These are phyloP conservation scores for Davidsoniella eucalypti DNA, from an alignment of 2,329 filamentous ascomycete genomes.

Conservation along the genomic window DNA sequence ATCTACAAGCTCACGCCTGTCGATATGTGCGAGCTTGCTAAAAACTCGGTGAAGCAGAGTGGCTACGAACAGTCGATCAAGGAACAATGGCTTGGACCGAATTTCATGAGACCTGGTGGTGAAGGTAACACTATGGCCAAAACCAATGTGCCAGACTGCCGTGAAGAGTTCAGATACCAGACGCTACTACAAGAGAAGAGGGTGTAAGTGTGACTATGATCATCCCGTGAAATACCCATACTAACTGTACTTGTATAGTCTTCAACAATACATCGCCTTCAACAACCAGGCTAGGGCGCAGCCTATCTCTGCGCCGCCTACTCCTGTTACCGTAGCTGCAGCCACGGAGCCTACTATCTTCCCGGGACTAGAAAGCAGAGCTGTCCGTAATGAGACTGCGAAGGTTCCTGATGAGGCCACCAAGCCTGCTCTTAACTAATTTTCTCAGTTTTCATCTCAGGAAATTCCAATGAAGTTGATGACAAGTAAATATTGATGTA, in stretches of 20 bases:
- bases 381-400: slow-evolving; percentile 27
- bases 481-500: no score
- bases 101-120: slow-evolving; percentile 63
- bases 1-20: slow-evolving; percentile 96
- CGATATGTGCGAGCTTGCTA: slow-evolving; percentile 96
- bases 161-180: slow-evolving; percentile 77
- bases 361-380: slow-evolving; percentile 48
- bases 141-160: slow-evolving; percentile 87
- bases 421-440: neutral
- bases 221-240: neutral
- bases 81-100: slow-evolving; percentile 72
- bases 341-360: slow-evolving; percentile 49
- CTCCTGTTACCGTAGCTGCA: neutral
- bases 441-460: no score
- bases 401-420: neutral
- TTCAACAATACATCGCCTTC: slow-evolving; percentile 13
- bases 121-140: slow-evolving; percentile 85
- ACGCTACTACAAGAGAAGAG: slow-evolving; percentile 69
- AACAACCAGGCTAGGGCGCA: slow-evolving; percentile 4
- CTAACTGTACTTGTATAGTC: slow-evolving; percentile 4
- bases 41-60: slow-evolving; percentile 88
- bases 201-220: slow-evolving; percentile 43
- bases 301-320: neutral
- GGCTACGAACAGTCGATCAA: slow-evolving; percentile 85
- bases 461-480: no score